Percentiles rank a stretch among this genome's conserved stretches.
These are phyloP conservation scores for Lachnellula cervina DNA, from an alignment of 2,329 filamentous ascomycete genomes.

Conservation along the genomic window DNA sequence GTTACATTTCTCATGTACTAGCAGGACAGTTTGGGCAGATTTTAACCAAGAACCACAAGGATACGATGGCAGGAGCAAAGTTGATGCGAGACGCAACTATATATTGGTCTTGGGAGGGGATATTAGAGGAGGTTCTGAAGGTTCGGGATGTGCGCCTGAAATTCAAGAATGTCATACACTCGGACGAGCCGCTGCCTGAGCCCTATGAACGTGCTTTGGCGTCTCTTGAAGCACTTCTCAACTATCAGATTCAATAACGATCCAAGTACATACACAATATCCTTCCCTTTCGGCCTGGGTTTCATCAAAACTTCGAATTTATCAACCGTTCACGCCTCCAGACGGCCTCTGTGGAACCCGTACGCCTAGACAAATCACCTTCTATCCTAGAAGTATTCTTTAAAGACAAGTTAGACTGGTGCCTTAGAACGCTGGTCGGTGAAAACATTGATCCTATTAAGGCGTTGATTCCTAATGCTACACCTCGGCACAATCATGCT, in stretches of 20 bases:
- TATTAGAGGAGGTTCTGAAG: slow-evolving; percentile 2
- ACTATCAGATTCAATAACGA: not conserved
- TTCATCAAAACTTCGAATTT: not conserved
- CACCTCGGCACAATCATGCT: not conserved
- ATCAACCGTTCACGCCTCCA: not conserved
- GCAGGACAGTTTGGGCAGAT: not conserved
- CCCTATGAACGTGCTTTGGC: not conserved
- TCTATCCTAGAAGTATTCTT: not conserved
- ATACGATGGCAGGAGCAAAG: not conserved
- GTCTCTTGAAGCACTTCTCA: not conserved
- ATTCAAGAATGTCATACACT: not conserved
- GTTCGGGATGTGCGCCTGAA: not conserved
- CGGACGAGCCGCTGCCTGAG: not conserved
- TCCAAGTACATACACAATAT: not conserved
- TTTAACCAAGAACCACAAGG: not conserved
- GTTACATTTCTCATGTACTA: not conserved
- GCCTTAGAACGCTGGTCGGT: not conserved
- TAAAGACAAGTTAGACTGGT: not conserved
- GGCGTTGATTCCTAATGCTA: not conserved
- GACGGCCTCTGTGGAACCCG: not conserved
- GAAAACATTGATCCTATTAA: not conserved
- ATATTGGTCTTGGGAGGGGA: slow-evolving; percentile 4
- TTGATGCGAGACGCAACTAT: not conserved
- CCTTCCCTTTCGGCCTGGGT: not conserved
- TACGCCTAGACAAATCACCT: not conserved